phyloP scores from a whole-genome alignment of 2,329 filamentous ascomycete species.

The Fusarium sp. region DNA sequence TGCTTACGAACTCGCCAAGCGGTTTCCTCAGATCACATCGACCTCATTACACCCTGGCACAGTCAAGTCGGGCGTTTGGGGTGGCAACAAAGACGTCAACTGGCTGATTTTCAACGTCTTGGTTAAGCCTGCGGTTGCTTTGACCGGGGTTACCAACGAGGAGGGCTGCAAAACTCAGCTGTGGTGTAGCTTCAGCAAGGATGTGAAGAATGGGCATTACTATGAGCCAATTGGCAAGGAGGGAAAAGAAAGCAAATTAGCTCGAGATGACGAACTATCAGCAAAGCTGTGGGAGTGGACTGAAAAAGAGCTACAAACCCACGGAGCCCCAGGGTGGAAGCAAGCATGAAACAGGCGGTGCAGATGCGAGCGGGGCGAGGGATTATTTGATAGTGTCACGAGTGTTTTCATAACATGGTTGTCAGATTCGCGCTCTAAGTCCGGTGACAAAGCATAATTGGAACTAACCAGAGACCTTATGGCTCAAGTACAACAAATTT shows the following conservation, averaged over 20 bases:
- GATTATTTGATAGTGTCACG: neutral
- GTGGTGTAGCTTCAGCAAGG: conserved; percentile 13
- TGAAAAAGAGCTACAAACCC: neutral
- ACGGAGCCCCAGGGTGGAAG: neutral
- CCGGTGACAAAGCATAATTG: neutral
- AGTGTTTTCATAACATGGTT: neutral
- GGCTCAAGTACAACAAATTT: neutral
- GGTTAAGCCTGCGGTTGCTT: neutral
- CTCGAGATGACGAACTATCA: neutral
- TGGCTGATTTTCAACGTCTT: neutral
- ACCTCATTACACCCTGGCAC: neutral
- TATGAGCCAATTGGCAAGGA: conserved; percentile 12
- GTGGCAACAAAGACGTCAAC: neutral
- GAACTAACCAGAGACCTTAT: neutral
- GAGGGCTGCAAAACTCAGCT: conserved; percentile 5
- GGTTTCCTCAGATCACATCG: neutral
- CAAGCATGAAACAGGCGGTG: neutral
- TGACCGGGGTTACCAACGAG: neutral
- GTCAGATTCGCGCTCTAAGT: neutral
- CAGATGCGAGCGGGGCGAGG: neutral
- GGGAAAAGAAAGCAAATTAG: conserved; percentile 1
- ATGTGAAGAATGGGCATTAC: conserved; percentile 3
- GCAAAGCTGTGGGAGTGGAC: conserved; percentile 10
- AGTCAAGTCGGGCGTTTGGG: neutral
- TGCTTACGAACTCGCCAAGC: neutral